phyloP scores from a whole-genome alignment of 495 filamentous ascomycete genomes.

The Hypoxylon subgilvum region DNA sequence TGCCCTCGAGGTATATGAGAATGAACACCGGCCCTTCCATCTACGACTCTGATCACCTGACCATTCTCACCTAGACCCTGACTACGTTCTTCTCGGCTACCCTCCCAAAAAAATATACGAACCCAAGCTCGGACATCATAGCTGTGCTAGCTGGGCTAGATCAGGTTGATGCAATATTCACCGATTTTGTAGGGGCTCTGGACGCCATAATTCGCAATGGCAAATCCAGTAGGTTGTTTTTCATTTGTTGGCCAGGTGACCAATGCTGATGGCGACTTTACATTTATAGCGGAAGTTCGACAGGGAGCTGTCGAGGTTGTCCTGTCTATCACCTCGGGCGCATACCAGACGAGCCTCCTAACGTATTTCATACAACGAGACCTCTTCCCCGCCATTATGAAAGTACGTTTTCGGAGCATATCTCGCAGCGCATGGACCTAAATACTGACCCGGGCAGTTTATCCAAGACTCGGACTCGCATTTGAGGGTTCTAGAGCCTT shows the following conservation, averaged over 20 bases:
- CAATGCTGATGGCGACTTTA: neutral
- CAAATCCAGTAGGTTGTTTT: slow-evolving; percentile 62
- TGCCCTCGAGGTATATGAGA: slow-evolving; percentile 87
- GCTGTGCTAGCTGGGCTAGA: slow-evolving; percentile 85
- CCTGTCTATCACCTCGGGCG: slow-evolving; percentile 84
- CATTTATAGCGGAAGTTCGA: slow-evolving; percentile 70
- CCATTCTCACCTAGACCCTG: slow-evolving; percentile 69
- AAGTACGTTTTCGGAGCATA: slow-evolving; percentile 81
- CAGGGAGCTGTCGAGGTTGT: slow-evolving; percentile 81
- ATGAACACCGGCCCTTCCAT: too few relatives aligned
- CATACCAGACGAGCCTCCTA: slow-evolving; percentile 89
- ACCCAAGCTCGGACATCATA: slow-evolving; percentile 94
- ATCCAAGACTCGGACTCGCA: slow-evolving; percentile 78
- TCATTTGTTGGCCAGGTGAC: neutral
- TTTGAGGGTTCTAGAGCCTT: slow-evolving; percentile 70
- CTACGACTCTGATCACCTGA: too few relatives aligned
- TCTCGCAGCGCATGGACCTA: neutral
- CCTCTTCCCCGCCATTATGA: slow-evolving; percentile 92
- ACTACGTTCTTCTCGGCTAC: slow-evolving; percentile 83
- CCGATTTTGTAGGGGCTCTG: slow-evolving; percentile 82
- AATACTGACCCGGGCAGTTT: slow-evolving; percentile 60
- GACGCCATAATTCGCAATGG: slow-evolving; percentile 84
- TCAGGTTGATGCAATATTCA: slow-evolving; percentile 82
- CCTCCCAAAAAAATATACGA: slow-evolving; percentile 89
- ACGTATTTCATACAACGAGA: slow-evolving; percentile 96